Evolutionary conservation across 2,329 filamentous ascomycete genomes (phyloP).

Genomic region (Botryotinia globosa): DNA sequence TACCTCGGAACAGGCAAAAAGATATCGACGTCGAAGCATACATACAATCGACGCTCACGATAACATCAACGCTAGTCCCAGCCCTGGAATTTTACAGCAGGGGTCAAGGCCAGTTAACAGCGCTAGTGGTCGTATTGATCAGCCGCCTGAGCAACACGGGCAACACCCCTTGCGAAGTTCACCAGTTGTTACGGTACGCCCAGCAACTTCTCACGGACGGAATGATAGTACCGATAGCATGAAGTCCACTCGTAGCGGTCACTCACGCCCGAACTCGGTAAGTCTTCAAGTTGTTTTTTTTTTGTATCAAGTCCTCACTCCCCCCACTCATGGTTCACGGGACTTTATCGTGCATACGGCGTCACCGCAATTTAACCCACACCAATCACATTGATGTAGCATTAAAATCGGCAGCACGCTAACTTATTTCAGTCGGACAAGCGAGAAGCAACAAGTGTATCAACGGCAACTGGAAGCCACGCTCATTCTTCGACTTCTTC

Average conservation of each 20-base stretch:
- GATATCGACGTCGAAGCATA: slow-evolving; percentile 80
- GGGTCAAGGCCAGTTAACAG: slow-evolving; percentile 35
- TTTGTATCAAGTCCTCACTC: slow-evolving; percentile 9
- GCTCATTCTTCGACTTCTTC: slow-evolving; percentile 43
- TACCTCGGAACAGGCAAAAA: slow-evolving; percentile 65
- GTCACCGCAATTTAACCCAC: slow-evolving; percentile 34
- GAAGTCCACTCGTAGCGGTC: slow-evolving; percentile 54
- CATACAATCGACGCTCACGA: slow-evolving; percentile 56
- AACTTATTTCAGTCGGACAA: slow-evolving; percentile 56
- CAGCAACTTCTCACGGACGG: slow-evolving; percentile 35
- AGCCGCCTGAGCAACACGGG: slow-evolving; percentile 35
- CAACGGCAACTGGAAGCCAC: slow-evolving; percentile 41
- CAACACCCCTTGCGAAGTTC: slow-evolving; percentile 39
- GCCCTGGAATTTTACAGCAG: slow-evolving; percentile 30
- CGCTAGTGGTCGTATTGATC: slow-evolving; percentile 36
- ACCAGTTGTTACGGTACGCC: slow-evolving; percentile 31
- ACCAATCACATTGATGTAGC: slow-evolving; percentile 33
- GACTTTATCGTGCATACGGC: slow-evolving; percentile 27
- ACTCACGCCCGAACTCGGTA: slow-evolving; percentile 65
- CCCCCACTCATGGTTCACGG: slow-evolving; percentile 22
- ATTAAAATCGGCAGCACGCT: slow-evolving; percentile 42
- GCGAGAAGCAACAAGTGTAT: slow-evolving; percentile 50
- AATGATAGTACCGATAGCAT: slow-evolving; percentile 65
- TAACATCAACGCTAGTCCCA: slow-evolving; percentile 22
- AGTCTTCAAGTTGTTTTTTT: slow-evolving; percentile 42